Conservation (phyloP, 768 basidiomycete genomes). For the Termitomyces sp. region DNA sequence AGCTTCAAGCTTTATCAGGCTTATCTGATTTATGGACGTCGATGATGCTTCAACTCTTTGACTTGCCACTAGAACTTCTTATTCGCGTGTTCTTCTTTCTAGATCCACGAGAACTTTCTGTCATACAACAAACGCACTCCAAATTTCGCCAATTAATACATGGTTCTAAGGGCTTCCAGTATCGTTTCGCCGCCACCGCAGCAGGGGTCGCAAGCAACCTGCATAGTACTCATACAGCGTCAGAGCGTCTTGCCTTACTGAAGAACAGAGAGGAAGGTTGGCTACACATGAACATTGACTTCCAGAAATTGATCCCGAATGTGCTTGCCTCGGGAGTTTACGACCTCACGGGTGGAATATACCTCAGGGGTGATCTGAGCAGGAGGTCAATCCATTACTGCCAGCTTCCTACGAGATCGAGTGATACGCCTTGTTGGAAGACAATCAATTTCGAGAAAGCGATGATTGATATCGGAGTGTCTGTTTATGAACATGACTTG, state of each 20-base stretch:
- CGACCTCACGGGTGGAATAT: conserved; percentile 34
- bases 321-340: conserved; percentile 29
- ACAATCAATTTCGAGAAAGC: conserved; percentile 19
- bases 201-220: conserved; percentile 26
- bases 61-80: conserved; percentile 27
- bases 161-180: conserved; percentile 25
- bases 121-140: conserved; percentile 17
- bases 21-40: too few relatives aligned
- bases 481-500: conserved; percentile 37
- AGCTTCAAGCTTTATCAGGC: too few relatives aligned
- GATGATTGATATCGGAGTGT: conserved; percentile 37
- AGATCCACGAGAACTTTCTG: conserved; percentile 17
- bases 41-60: conserved; percentile 9
- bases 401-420: conserved; percentile 22
- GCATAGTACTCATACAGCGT: not conserved
- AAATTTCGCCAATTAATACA: conserved; percentile 20
- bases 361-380: conserved; percentile 27
- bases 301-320: conserved; percentile 20
- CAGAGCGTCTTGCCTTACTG: conserved; percentile 22
- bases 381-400: conserved; percentile 24
- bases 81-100: conserved; percentile 23
- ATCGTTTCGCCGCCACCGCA: conserved; percentile 20
- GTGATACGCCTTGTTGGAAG: conserved; percentile 23
- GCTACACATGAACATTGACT: conserved; percentile 19
- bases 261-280: conserved; percentile 24